A percentile compares a stretch with the other conserved stretches of the same genome.
Conservation (phyloP, 371 early-diverging fungal genomes). For the Mortierella sp. region DNA sequence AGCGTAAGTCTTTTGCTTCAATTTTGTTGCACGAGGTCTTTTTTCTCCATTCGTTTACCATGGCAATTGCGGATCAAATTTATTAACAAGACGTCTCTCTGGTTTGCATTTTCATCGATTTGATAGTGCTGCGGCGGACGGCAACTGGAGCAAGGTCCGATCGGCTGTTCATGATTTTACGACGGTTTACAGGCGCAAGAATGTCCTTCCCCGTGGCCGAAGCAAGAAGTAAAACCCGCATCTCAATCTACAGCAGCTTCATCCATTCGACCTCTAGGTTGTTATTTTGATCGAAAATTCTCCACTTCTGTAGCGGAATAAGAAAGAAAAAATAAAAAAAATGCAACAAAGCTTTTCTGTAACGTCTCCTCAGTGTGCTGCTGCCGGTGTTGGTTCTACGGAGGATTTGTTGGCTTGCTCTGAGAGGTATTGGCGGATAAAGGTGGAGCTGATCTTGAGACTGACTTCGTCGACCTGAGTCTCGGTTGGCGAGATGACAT, state of each 20-base stretch:
- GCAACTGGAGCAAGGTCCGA: slow-evolving; percentile 44
- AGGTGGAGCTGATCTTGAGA: slow-evolving; percentile 81
- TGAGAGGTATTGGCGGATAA: slow-evolving; percentile 62
- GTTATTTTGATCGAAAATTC: no score
- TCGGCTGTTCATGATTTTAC: slow-evolving; percentile 45
- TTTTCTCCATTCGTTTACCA: not conserved
- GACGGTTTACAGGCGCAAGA: slow-evolving; percentile 43
- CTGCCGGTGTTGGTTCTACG: not conserved
- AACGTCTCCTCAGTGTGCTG: not conserved
- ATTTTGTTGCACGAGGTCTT: not conserved
- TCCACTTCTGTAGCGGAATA: no score
- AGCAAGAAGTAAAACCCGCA: slow-evolving; percentile 52
- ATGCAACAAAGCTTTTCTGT: not conserved
- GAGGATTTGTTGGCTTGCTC: slow-evolving; percentile 15
- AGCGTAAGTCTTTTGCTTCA: slow-evolving; percentile 18
- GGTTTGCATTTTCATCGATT: not conserved
- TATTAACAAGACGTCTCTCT: not conserved
- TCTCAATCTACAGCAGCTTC: no score
- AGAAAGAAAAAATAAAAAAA: not conserved
- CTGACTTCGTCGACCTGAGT: slow-evolving; percentile 62
- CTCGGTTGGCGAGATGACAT: slow-evolving; percentile 73
- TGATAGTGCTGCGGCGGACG: slow-evolving; percentile 34
- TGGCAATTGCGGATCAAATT: no score
- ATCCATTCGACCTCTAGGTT: no score
- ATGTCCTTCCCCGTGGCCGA: slow-evolving; percentile 41